Base-by-base conservation (phyloP, 2,329 filamentous ascomycete species). In the Penicillium sp. region DNA sequence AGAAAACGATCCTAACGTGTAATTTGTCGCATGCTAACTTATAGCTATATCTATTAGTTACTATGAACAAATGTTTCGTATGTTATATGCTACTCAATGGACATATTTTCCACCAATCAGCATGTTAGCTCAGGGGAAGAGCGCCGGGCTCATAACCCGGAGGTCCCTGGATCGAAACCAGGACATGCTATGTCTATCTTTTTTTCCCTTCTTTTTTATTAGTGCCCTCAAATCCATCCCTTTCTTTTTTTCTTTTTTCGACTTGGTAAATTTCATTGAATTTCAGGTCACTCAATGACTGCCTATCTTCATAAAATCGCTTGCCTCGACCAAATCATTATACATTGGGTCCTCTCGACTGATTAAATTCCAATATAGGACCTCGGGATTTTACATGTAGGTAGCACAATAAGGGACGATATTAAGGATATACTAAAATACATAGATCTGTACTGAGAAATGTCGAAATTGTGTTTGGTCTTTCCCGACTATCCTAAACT, bases 131-230 rank as follows among this genome's bases (percentile, higher is more conserved):
- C 73, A 76, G 74, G 64, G 74, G 74, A 74, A 76, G 73, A 74
- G 74, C 74, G 74, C 74, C 73, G 74, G 74, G 74, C 74, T 76
- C 74, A 77, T 77, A 76, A 77, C 74, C 74, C 74, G 73, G 72
- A 76, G 72, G 46, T 18, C 46, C 46, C 46, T 49, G 46, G 46
- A 49, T 50, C 48, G 44, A 46, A 46, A 46, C 44, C 44, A 46
- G 44, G 44, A 46, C 44, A 46, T 46, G 44, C 44, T 46, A 46
- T 35, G 18, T 43, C 18, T 40, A 35, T 46, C 31, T 46, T 34
- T 46, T 46, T 24, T 32, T 32, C 9, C 3, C 5, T 45, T 2
- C 3, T 7, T 9, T 22, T 24, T 16, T 10, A 16, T 16, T 31
- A 9, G 4, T 2, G 8, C 32, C 5, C 7, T 16, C 6, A 20